phyloP scores from a whole-genome alignment of 352 stramenopile species.

The Blastocystis hominis region DNA sequence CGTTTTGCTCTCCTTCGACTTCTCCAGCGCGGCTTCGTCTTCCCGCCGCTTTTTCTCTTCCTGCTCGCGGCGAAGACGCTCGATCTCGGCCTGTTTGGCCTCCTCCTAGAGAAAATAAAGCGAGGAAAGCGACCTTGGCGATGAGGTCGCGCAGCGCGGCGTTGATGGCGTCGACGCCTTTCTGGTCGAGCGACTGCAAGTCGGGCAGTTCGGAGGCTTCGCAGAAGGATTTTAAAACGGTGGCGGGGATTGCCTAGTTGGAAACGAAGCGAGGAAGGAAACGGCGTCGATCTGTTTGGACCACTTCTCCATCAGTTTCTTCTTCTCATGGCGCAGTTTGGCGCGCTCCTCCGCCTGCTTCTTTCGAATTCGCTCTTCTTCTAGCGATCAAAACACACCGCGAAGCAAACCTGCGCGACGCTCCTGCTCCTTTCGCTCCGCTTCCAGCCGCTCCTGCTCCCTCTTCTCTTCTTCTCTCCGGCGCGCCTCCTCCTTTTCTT shows the following conservation, averaged over 20 bases:
- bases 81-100: neutral
- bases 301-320: constrained; percentile 17
- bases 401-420: neutral
- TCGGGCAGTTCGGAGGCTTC: neutral
- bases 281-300: neutral
- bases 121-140: neutral
- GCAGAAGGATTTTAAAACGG: neutral
- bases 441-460: constrained; percentile 57
- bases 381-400: neutral
- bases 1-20: constrained; percentile 2
- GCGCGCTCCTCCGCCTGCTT: constrained; percentile 3
- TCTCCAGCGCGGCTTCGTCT: neutral
- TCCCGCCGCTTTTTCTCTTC: constrained; percentile 8
- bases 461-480: constrained; percentile 62
- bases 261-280: neutral
- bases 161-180: neutral
- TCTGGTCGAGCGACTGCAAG: neutral
- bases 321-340: constrained; percentile 35
- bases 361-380: constrained; percentile 24
- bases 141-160: neutral
- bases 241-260: neutral
- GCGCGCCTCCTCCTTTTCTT: constrained; percentile 67
- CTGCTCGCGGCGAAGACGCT: neutral
- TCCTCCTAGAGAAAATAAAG: neutral
- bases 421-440: constrained; percentile 1